Conservation (phyloP, 768 basidiomycete genomes). For the Kwoniella mangroviensis region DNA sequence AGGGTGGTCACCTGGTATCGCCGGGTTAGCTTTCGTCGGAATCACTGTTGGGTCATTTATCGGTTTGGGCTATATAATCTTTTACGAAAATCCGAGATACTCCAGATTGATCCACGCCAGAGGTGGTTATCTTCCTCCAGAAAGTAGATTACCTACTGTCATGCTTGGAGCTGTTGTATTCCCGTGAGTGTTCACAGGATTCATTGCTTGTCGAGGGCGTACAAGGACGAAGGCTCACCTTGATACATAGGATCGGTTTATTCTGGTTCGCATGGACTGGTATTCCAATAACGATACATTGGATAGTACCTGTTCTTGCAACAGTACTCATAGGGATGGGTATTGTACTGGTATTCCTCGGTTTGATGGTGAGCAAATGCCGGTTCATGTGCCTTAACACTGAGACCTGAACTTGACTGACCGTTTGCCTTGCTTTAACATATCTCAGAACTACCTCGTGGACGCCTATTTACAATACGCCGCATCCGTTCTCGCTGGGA, state of each 20-base stretch:
- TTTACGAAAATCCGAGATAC: conserved; percentile 54
- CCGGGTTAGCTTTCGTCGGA: conserved; percentile 56
- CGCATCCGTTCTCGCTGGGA: not conserved
- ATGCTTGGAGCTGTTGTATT: conserved; percentile 15
- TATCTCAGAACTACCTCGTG: not conserved
- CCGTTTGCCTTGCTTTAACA: not conserved
- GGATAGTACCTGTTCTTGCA: not conserved
- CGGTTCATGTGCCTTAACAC: not conserved
- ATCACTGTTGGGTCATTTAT: conserved; percentile 48
- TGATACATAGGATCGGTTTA: not conserved
- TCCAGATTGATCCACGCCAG: conserved; percentile 33
- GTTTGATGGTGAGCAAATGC: not conserved
- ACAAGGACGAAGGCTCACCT: not conserved
- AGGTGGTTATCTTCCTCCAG: conserved; percentile 55
- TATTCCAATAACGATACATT: not conserved
- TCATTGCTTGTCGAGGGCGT: not conserved
- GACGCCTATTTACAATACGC: not conserved
- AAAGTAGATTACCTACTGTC: conserved; percentile 55
- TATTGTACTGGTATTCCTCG: not conserved
- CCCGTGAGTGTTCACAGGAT: not conserved
- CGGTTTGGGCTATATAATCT: conserved; percentile 38
- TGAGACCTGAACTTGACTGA: too few relatives aligned
- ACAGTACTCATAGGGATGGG: not conserved
- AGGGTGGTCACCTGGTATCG: conserved; percentile 57
- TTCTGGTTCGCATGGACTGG: conserved; percentile 1